These are phyloP conservation scores for Betula pendula DNA, from an alignment of 306 rosid genomes.

Conservation along the genomic window DNA sequence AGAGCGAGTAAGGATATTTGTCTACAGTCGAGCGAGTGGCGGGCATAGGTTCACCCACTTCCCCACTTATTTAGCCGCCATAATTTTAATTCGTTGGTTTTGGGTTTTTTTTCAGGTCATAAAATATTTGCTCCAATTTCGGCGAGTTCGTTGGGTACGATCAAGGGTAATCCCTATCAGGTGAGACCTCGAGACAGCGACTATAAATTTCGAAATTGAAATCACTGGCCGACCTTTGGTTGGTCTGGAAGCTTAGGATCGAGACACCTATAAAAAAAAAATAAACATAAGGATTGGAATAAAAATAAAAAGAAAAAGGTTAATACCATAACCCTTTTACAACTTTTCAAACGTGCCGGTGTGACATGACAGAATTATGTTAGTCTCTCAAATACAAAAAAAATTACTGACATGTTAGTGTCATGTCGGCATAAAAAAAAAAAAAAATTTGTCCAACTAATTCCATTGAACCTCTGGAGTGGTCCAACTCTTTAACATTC, in stretches of 20 bases:
- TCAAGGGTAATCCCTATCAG: neutral
- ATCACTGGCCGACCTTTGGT: neutral
- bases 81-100: neutral
- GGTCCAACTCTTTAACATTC: too few species aligned
- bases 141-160: conserved; percentile 11
- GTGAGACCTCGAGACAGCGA: neutral
- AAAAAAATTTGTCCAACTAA: too few species aligned
- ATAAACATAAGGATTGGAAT: too few species aligned
- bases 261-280: neutral
- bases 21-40: neutral
- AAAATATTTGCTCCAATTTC: conserved; percentile 10
- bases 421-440: too few species aligned
- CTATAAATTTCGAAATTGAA: neutral
- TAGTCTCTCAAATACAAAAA: too few species aligned
- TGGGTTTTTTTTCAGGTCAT: neutral
- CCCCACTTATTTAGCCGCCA: conserved; percentile 7
- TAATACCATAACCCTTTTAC: too few species aligned
- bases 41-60: neutral
- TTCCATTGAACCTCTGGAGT: too few species aligned
- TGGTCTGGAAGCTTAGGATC: neutral
- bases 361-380: too few species aligned
- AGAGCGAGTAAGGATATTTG: neutral
- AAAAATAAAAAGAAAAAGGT: too few species aligned
- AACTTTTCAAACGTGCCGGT: too few species aligned
- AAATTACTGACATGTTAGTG: too few species aligned